Base-by-base conservation (phyloP, 805 yeast species). In the Wickerhamomyces canadensis region DNA sequence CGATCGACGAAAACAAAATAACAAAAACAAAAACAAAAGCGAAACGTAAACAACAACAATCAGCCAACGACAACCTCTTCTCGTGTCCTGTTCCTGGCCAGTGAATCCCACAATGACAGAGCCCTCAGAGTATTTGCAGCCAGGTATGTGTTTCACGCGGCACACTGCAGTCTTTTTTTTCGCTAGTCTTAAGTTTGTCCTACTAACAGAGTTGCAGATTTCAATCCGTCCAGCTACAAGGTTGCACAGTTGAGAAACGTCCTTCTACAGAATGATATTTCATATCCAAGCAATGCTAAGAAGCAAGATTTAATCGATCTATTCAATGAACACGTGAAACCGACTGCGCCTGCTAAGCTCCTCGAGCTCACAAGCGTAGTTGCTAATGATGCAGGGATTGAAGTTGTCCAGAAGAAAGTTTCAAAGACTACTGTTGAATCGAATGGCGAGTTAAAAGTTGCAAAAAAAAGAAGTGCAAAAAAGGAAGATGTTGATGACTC, bases 201-300 rank as follows among this genome's bases (percentile, higher is more conserved):
- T n/a, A n/a, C n/a, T n/a, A n/a, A n/a, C n/a, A n/a, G n/a, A n/a
- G n/a, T n/a, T n/a, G n/a, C n/a, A 59, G 85, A 70, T n/a, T 86
- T 84, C 57, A 79, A 87, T 54, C 83, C 91, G 6, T 62, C 69
- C 19, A 63, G 69, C 27, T 63, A 83, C 45, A 82, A 78, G 35
- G 79, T 85, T 17, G 76, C 88, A 4, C 76, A 84, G 41, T 66
- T 91, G 52, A 72, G 93, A 50, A 71, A 77, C 17, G 69, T 86
- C 17, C 65, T 91, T 36, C 59, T 67, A 11, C 79, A 74, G 38
- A 73, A 86, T 53, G 68, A 73, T n/a, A 65, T 89, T n/a, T 57
- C 61, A 2, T 80, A 69, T 52, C 70, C 83, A 0, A 64, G 82
- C 1, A 65, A 71, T 32, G 80, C 88, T 6, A 84, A 80, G 54